phyloP scores from a whole-genome alignment of 306 rosid species.

The Inga laurina region DNA sequence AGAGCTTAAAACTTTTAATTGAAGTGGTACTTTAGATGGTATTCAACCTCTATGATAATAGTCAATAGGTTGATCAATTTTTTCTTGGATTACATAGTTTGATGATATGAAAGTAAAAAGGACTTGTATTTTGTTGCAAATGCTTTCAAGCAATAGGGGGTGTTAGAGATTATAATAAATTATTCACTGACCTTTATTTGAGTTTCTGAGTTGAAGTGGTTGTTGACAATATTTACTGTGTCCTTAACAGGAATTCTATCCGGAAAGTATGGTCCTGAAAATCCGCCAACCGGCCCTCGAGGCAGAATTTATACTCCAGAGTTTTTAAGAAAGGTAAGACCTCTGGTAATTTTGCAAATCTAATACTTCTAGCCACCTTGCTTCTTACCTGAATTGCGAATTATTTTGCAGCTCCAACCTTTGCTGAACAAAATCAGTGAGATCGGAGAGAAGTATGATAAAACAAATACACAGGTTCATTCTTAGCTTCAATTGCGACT shows the following conservation, averaged over 20 bases:
- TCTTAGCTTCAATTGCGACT: conserved; percentile 2
- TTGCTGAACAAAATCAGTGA: conserved; percentile 62
- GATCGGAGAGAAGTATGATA: conserved; percentile 66
- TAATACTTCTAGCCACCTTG: conserved; percentile 18
- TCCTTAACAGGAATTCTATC: conserved; percentile 68
- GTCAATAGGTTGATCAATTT: background rate
- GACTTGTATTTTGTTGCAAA: background rate
- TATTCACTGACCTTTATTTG: background rate
- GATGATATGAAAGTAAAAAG: background rate
- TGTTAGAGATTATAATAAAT: background rate
- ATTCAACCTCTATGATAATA: background rate
- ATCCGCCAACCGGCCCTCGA: conserved; percentile 86
- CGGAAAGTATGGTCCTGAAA: conserved; percentile 81
- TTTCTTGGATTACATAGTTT: background rate
- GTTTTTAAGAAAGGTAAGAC: conserved; percentile 58
- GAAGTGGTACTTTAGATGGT: background rate
- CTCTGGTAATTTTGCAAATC: conserved; percentile 4
- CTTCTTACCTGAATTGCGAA: conserved; percentile 28
- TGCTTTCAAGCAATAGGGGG: background rate
- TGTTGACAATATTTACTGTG: background rate
- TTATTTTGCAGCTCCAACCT: conserved; percentile 79
- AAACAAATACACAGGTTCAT: conserved; percentile 74
- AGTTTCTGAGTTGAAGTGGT: background rate
- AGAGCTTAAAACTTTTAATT: background rate
- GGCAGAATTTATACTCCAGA: conserved; percentile 76